phyloP scores from a whole-genome alignment of 2,329 filamentous ascomycete species.

The Diaporthe vaccinii region DNA sequence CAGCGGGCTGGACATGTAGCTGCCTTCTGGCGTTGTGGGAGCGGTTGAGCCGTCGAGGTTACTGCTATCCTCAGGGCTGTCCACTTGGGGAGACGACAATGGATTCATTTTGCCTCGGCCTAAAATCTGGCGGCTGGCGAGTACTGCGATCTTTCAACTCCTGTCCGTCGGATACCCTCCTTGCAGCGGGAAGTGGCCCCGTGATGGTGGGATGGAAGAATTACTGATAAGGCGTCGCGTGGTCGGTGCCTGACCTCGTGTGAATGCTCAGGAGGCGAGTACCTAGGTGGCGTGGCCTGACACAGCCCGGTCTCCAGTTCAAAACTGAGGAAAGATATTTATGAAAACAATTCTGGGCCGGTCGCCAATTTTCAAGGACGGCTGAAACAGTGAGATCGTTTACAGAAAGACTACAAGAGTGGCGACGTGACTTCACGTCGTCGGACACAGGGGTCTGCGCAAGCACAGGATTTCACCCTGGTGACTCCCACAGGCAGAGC shows the following conservation, averaged over 20 bases:
- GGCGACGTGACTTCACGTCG: neutral
- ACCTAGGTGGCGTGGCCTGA: neutral
- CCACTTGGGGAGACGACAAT: constrained; percentile 42
- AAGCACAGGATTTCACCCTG: neutral
- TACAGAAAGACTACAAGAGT: neutral
- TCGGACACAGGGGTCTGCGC: neutral
- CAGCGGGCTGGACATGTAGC: constrained; percentile 57
- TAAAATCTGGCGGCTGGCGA: neutral
- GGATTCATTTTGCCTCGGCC: constrained; percentile 41
- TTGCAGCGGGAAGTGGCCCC: neutral
- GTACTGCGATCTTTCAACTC: neutral
- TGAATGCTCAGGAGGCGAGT: constrained; percentile 10
- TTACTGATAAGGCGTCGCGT: constrained; percentile 14
- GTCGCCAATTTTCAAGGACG: neutral
- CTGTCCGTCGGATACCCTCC: neutral
- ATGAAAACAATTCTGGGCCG: neutral
- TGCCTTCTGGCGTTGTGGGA: constrained; percentile 60
- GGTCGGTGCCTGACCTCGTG: constrained; percentile 5
- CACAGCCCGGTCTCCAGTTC: neutral
- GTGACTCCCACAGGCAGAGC: neutral
- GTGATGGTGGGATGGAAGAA: constrained; percentile 1
- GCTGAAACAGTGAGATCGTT: neutral
- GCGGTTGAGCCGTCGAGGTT: constrained; percentile 55
- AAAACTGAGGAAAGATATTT: neutral
- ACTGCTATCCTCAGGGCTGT: constrained; percentile 50